phyloP scores from a whole-genome alignment of 176 grass and related monocot species.

The Carex parvula region DNA sequence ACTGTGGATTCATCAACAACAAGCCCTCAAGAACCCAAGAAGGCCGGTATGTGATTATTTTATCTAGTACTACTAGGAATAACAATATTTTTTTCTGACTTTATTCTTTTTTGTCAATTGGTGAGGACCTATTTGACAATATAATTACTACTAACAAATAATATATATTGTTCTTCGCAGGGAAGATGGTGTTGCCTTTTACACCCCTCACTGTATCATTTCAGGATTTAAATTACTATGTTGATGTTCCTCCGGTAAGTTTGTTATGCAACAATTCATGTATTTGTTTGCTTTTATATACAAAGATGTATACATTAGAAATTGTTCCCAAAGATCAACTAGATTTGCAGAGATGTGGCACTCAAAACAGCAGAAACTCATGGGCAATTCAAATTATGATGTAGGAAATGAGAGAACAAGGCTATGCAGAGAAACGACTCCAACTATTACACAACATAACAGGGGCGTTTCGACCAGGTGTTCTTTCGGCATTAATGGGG shows the following conservation, averaged over 20 bases:
- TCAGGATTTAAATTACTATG: constrained; percentile 74
- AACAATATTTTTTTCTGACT: background rate
- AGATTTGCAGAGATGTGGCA: background rate
- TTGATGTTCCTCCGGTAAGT: constrained; percentile 63
- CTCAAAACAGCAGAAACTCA: background rate
- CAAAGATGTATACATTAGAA: background rate
- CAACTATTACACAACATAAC: constrained; percentile 68
- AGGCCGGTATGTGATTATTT: background rate
- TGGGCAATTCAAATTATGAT: background rate
- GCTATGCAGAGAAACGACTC: constrained; percentile 45
- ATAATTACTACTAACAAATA: background rate
- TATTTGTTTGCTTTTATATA: background rate
- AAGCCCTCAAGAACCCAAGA: constrained; percentile 1
- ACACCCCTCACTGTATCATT: constrained; percentile 68
- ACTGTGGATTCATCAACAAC: background rate
- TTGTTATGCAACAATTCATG: background rate
- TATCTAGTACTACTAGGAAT: background rate
- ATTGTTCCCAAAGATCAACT: background rate
- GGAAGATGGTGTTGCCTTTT: constrained; percentile 73
- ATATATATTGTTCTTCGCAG: constrained; percentile 27
- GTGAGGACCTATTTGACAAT: background rate
- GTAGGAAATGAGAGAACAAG: constrained; percentile 72
- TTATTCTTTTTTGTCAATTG: background rate
- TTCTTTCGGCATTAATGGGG: constrained; percentile 71
- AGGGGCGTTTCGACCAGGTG: constrained; percentile 52